A percentile compares a stretch with the other conserved stretches of the same genome.
These are phyloP conservation scores for Volvox carteri DNA, from an alignment of 163 green algal species.

Conservation along the genomic window DNA sequence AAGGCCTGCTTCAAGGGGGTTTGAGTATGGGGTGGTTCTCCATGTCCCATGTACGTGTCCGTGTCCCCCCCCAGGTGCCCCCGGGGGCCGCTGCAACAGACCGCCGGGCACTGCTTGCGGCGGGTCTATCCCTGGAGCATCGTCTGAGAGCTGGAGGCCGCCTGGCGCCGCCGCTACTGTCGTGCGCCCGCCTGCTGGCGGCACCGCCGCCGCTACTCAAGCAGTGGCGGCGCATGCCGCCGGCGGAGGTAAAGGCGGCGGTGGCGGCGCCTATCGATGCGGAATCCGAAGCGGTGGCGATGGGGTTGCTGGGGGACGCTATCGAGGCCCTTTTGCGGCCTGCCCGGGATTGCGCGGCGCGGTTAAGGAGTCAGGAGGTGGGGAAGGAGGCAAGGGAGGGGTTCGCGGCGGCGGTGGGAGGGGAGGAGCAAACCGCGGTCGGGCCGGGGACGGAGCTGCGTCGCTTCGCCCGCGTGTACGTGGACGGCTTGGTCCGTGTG, in stretches of 20 bases:
- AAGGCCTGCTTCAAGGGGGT: too few relatives aligned
- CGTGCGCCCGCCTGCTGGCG: constrained; percentile 15
- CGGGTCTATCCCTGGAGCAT: constrained; percentile 30
- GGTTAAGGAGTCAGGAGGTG: background rate
- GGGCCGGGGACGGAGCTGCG: background rate
- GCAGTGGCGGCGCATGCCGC: background rate
- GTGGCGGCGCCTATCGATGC: background rate
- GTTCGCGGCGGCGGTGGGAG: background rate
- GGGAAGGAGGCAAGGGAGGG: background rate
- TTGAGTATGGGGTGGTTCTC: too few relatives aligned
- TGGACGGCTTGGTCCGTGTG: background rate
- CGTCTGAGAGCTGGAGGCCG: constrained; percentile 1
- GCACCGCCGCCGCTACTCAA: background rate
- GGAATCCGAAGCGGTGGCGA: background rate
- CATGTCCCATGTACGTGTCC: background rate
- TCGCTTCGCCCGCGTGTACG: constrained; percentile 33
- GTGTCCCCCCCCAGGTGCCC: background rate
- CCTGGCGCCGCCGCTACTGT: background rate
- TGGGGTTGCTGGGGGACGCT: background rate
- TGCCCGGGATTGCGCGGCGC: background rate
- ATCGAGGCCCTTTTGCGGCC: background rate
- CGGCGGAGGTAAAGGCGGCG: background rate
- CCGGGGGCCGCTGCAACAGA: constrained; percentile 10
- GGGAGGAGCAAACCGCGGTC: too few relatives aligned
- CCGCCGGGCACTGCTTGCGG: constrained; percentile 9